Evolutionary conservation across 192 early-diverging fungal species (phyloP), one percentile per base, ranked within the genome.

Genomic region (Entomortierella parvispora): DNA sequence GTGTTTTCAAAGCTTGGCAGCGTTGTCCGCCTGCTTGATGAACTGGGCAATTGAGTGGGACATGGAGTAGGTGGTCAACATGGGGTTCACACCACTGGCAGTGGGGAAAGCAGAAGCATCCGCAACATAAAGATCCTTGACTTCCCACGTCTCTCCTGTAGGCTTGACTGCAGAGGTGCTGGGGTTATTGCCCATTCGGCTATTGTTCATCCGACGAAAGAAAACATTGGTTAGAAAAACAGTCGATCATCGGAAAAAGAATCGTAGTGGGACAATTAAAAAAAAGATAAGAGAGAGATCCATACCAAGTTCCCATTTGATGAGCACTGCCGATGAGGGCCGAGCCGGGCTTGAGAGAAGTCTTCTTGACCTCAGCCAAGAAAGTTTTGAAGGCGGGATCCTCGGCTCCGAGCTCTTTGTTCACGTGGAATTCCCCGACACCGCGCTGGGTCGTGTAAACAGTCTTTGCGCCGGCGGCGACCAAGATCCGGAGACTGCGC

Each of bases 81-180:
- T 89, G 11, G 88, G 86, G 57, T 91, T 90, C 57, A 93, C 92
- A 71, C 93, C 93, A 56, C 77, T 82, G 1, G 92, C 85, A 4
- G 91, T 89, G 6, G 93, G 91, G 68, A 93, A 91, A 32, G 91
- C 25, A 15, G 84, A 87, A 1, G 90, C 87, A 69, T 94, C 92
- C 15, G 87, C 86, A 2, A 94, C 90, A 70, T 89, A 94, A 29
- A 93, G 82, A 32, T 85, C 81, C 68, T 90, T 82, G 53, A 90
- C 79, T 56, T 93, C 93, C 90, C 89, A 94, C 2, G 88, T 86
- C 64, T 91, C 84, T 14, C 93, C 93, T 0, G 81, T 81, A 2
- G 91, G 90, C 43, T 92, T 85, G 18, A 90, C 83, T 32, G 72
- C 93, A 8, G 88, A 88, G 2, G 62, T 58, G 32, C 60, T 55